Evolutionary conservation across 768 basidiomycete genomes (phyloP), one percentile per base, ranked within the genome.

Genomic region (Serendipita indica): DNA sequence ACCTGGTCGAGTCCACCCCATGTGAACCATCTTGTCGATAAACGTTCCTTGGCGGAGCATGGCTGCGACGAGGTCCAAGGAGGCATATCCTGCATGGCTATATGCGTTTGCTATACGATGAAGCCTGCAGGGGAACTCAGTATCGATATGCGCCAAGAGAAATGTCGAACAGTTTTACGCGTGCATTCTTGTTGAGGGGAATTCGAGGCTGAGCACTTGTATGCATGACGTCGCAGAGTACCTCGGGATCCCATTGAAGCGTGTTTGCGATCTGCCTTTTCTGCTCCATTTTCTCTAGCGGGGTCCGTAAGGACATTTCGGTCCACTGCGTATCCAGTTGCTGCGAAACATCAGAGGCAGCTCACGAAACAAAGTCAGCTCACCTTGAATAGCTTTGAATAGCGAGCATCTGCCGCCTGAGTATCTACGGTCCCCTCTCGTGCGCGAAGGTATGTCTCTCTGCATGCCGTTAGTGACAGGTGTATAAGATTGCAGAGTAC

Each of bases 401-500:
- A n/a, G n/a, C n/a, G n/a, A n/a, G n/a, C n/a, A n/a, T n/a, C n/a
- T n/a, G n/a, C n/a, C n/a, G n/a, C n/a, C n/a, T n/a, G n/a, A n/a
- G n/a, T n/a, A n/a, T n/a, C n/a, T n/a, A n/a, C n/a, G n/a, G n/a
- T n/a, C n/a, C n/a, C n/a, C n/a, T n/a, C n/a, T n/a, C n/a, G n/a
- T n/a, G n/a, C n/a, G 18, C n/a, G n/a, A n/a, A n/a, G n/a, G n/a
- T n/a, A n/a, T n/a, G n/a, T n/a, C n/a, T n/a, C n/a, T n/a, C n/a
- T n/a, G n/a, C n/a, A n/a, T n/a, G n/a, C n/a, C n/a, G n/a, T n/a
- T n/a, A n/a, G n/a, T n/a, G 35, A 10, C 35, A 54, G n/a, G n/a
- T n/a, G n/a, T n/a, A n/a, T 71, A 75, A 67, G 83, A 84, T 1
- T 73, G 69, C n/a, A n/a, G 12, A 12, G 25, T 27, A 46, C 43